Conservation (phyloP, 345 rosid species). For the Brassica nigra region DNA sequence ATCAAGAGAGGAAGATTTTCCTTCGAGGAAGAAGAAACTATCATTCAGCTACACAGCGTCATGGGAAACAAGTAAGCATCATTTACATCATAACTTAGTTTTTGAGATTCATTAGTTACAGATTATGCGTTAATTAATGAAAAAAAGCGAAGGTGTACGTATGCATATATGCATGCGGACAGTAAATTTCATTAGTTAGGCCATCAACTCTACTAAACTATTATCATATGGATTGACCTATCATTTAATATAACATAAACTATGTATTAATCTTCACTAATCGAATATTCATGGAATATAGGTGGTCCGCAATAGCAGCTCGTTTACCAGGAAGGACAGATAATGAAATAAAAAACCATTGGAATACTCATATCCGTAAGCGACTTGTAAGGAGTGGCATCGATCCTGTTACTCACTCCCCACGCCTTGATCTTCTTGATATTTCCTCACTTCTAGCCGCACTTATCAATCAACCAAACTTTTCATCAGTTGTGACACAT, state of each 20-base stretch:
- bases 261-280: not conserved
- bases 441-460: constrained; percentile 61
- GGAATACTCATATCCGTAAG: constrained; percentile 96
- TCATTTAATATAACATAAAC: not conserved
- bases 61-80: constrained; percentile 78
- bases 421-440: constrained; percentile 76
- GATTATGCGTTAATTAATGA: not conserved
- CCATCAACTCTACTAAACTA: constrained; percentile 39
- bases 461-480: constrained; percentile 57
- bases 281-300: constrained; percentile 19
- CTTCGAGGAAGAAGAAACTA: constrained; percentile 94
- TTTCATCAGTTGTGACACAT: constrained; percentile 34
- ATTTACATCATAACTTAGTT: constrained; percentile 1
- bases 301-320: constrained; percentile 99
- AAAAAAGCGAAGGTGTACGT: not conserved
- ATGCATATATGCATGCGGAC: constrained; percentile 33
- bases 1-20: constrained; percentile 93
- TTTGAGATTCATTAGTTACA: constrained; percentile 5
- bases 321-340: constrained; percentile 98
- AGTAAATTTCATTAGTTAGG: constrained; percentile 34
- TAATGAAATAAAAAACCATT: constrained; percentile 90
- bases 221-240: constrained; percentile 17
- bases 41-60: constrained; percentile 80
- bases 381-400: constrained; percentile 84
- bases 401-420: constrained; percentile 91